Conservation (phyloP, 176 grass and related monocot genomes). For the Typha latifolia region DNA sequence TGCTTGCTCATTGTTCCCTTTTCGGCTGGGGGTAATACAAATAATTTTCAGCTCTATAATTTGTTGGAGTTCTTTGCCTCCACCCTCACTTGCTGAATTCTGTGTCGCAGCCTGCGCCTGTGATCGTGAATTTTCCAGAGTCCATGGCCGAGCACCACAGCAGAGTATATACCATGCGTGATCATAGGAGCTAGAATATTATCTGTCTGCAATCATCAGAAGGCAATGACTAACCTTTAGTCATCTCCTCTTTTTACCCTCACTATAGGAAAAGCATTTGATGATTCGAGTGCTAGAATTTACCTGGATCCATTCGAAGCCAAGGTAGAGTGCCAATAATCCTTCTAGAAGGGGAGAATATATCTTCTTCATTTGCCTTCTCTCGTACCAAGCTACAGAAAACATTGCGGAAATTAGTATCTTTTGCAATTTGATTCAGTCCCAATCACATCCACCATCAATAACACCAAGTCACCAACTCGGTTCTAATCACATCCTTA, state of each 20-base stretch:
- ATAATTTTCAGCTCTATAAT: not conserved
- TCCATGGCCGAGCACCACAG: conserved; percentile 82
- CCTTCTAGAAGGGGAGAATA: conserved; percentile 96
- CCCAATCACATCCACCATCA: no score
- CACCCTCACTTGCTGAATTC: conserved; percentile 49
- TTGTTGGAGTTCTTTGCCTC: conserved; percentile 25
- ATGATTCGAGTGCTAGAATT: not conserved
- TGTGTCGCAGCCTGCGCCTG: conserved; percentile 50
- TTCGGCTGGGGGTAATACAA: no score
- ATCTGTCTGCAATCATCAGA: conserved; percentile 40
- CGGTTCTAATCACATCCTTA: no score
- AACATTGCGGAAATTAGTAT: not conserved
- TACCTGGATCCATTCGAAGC: conserved; percentile 62
- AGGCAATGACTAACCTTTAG: not conserved
- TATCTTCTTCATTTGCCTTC: conserved; percentile 95
- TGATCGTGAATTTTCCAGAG: conserved; percentile 94
- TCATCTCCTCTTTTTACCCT: not conserved
- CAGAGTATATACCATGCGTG: conserved; percentile 94
- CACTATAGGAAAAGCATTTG: not conserved
- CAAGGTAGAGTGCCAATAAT: conserved; percentile 84
- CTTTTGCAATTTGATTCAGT: not conserved
- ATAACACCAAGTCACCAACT: no score
- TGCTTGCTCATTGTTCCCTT: no score
- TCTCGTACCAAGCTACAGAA: conserved; percentile 30
- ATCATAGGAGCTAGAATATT: conserved; percentile 91